phyloP scores from a whole-genome alignment of 345 rosid species.

The Erysimum cheiranthoides region DNA sequence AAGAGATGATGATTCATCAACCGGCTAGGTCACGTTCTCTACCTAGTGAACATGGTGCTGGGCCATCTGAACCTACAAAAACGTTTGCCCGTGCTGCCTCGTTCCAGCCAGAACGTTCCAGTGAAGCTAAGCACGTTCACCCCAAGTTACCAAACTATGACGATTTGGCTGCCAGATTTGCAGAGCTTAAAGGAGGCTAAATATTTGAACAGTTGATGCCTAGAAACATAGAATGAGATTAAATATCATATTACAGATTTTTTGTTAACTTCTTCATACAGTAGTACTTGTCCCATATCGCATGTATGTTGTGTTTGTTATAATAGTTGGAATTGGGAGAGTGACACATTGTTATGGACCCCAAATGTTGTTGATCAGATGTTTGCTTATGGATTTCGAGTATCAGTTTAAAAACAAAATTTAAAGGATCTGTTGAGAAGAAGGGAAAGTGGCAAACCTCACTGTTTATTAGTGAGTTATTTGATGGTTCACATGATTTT shows the following conservation, averaged over 20 bases:
- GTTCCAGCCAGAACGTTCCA: constrained; percentile 74
- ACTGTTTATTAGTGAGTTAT: not conserved
- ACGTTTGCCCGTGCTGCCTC: constrained; percentile 70
- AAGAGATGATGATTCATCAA: constrained; percentile 48
- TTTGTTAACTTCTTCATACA: not conserved
- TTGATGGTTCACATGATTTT: not conserved
- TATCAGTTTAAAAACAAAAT: not conserved
- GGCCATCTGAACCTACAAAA: constrained; percentile 55
- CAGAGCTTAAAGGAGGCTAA: constrained; percentile 82
- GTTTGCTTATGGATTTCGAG: constrained; percentile 3
- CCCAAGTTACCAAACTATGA: constrained; percentile 96
- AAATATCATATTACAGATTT: not conserved
- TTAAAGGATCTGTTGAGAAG: not conserved
- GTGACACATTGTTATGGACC: constrained; percentile 36
- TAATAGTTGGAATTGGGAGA: constrained; percentile 24
- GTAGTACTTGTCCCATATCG: not conserved
- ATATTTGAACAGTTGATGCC: not conserved
- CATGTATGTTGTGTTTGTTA: constrained; percentile 12
- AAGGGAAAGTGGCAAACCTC: not conserved
- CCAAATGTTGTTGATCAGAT: constrained; percentile 22
- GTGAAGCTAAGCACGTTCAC: constrained; percentile 80
- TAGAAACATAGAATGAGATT: constrained; percentile 30
- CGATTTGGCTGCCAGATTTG: constrained; percentile 87
- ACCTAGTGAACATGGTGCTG: constrained; percentile 57
- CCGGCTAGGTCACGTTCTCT: constrained; percentile 74